phyloP scores from a whole-genome alignment of 1,139 yeast species.

The Geotrichum carabidarum region DNA sequence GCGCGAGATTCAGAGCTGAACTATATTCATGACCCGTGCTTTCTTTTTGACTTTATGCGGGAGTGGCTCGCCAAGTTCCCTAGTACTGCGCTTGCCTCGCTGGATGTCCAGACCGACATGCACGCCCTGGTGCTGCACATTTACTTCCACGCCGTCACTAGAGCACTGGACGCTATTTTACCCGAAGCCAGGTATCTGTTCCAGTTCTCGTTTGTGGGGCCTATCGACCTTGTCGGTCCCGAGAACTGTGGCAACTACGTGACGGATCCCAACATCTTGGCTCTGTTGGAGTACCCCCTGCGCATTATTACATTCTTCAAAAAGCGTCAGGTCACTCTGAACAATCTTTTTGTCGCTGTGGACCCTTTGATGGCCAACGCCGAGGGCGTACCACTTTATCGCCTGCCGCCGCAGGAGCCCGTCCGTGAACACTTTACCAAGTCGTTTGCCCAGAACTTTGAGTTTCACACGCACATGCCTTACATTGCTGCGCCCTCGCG shows the following conservation, averaged over 20 bases:
- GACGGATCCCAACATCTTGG: conserved; percentile 18
- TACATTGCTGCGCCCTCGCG: background rate
- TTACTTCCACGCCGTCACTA: conserved; percentile 37
- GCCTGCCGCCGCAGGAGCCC: conserved; percentile 22
- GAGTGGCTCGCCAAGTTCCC: conserved; percentile 35
- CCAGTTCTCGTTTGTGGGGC: conserved; percentile 39
- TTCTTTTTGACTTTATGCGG: conserved; percentile 28
- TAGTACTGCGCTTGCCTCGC: conserved; percentile 25
- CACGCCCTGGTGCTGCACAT: conserved; percentile 30
- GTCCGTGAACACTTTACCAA: conserved; percentile 25
- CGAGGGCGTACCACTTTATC: conserved; percentile 25
- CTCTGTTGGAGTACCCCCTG: conserved; percentile 33
- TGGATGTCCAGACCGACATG: conserved; percentile 13
- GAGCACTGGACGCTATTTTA: conserved; percentile 36
- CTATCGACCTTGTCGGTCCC: conserved; percentile 27
- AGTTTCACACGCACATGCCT: conserved; percentile 14
- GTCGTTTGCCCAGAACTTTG: conserved; percentile 24
- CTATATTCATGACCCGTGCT: conserved; percentile 21
- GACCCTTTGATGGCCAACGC: conserved; percentile 32
- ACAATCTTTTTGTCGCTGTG: conserved; percentile 31
- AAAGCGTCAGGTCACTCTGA: conserved; percentile 32
- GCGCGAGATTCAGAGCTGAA: background rate
- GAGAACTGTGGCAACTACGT: conserved; percentile 12
- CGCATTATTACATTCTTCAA: conserved; percentile 37
- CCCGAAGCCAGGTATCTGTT: conserved; percentile 41